These are phyloP conservation scores for Backusella morwellensis DNA, from an alignment of 192 early-diverging fungal genomes.

Conservation along the genomic window DNA sequence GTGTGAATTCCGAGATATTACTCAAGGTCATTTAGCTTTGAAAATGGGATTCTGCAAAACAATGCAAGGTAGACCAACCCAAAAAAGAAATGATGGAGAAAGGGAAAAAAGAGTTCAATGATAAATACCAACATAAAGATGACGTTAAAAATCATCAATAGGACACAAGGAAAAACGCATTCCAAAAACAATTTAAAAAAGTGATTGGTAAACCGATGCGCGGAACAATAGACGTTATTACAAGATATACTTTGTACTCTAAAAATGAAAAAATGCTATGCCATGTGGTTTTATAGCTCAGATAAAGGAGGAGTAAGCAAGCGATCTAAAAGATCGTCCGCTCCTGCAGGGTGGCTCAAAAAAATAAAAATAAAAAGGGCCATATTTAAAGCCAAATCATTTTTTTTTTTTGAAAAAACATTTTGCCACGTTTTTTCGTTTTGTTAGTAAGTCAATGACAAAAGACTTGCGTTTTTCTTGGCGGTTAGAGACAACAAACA, in stretches of 20 bases:
- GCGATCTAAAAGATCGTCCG: not conserved
- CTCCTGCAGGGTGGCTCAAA: not conserved
- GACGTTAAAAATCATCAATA: not conserved
- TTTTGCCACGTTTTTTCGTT: not conserved
- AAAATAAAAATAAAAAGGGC: not conserved
- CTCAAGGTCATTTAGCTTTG: not conserved
- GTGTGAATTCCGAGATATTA: not conserved
- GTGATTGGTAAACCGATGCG: not conserved
- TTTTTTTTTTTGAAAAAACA: not conserved
- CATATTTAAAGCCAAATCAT: not conserved
- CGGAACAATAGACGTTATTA: not conserved
- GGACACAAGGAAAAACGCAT: not conserved
- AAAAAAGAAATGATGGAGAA: not conserved
- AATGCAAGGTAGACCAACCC: not conserved
- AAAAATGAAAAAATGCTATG: not conserved
- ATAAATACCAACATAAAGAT: no score
- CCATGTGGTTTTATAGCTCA: not conserved
- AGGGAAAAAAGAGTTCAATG: not conserved
- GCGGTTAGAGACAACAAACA: not conserved
- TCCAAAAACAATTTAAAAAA: not conserved
- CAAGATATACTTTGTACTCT: not conserved
- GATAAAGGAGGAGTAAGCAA: not conserved
- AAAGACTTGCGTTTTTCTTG: not conserved
- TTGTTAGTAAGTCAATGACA: not conserved
- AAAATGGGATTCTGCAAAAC: not conserved